These are phyloP conservation scores for Artomyces pyxidatus DNA, from an alignment of 768 basidiomycete species.

Conservation along the genomic window DNA sequence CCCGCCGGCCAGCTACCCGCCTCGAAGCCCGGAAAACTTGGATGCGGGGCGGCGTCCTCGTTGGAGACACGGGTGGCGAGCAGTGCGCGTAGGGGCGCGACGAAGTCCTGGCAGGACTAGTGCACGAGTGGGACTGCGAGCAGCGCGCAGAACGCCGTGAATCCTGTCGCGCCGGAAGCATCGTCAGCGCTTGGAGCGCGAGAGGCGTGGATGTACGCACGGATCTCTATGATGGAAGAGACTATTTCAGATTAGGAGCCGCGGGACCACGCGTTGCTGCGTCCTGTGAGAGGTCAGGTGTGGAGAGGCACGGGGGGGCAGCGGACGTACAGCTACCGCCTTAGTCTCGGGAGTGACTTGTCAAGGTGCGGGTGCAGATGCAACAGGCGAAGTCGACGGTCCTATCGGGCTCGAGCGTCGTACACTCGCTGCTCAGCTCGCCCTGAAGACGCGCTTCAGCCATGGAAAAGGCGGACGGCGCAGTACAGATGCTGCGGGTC, in stretches of 20 bases:
- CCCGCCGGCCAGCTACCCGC: too few relatives aligned
- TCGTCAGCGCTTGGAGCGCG: not conserved
- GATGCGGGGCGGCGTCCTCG: conserved; percentile 37
- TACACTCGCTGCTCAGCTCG: too few relatives aligned
- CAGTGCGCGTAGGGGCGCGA: conserved; percentile 21
- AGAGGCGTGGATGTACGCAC: conserved; percentile 32
- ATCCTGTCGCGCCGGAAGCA: conserved; percentile 28
- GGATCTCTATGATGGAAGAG: conserved; percentile 45
- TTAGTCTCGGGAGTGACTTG: too few relatives aligned
- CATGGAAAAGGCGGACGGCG: too few relatives aligned
- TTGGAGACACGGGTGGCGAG: conserved; percentile 37
- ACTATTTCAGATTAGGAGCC: conserved; percentile 66
- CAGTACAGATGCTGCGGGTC: too few relatives aligned
- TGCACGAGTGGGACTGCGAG: conserved; percentile 67
- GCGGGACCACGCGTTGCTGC: conserved; percentile 47
- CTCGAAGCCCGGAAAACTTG: conserved; percentile 45
- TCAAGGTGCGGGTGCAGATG: too few relatives aligned
- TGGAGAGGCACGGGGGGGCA: not conserved
- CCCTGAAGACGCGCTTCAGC: too few relatives aligned
- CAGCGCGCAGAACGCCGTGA: conserved; percentile 51
- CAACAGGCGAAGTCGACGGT: too few relatives aligned
- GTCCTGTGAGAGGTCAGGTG: conserved; percentile 39
- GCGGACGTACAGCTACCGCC: too few relatives aligned
- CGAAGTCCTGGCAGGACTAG: conserved; percentile 59
- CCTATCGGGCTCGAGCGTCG: too few relatives aligned